phyloP scores from a whole-genome alignment of 2,329 filamentous ascomycete genomes.

The Penicillium sp. region DNA sequence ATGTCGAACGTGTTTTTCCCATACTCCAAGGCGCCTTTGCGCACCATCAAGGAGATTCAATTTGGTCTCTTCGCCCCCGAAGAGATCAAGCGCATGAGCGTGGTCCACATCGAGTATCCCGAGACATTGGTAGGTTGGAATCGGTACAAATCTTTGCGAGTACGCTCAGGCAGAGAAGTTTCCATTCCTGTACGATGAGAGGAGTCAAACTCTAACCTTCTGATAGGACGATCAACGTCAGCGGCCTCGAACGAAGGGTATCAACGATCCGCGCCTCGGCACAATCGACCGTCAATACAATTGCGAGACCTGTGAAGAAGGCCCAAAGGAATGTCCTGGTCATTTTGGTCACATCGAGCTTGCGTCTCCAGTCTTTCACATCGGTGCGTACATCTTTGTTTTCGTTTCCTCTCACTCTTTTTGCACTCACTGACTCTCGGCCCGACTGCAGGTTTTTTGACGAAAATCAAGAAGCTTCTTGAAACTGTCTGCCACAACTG shows the following conservation, averaged over 20 bases:
- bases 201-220: conserved; percentile 19
- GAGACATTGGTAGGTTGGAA: conserved; percentile 73
- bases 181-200: background rate
- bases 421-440: conserved; percentile 25
- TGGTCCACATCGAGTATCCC: conserved; percentile 93
- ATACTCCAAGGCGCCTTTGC: conserved; percentile 91
- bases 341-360: conserved; percentile 99
- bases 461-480: conserved; percentile 98
- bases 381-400: conserved; percentile 47
- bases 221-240: conserved; percentile 77
- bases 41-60: conserved; percentile 98
- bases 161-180: background rate
- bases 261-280: conserved; percentile 93
- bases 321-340: conserved; percentile 91
- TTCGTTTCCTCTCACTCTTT: conserved; percentile 1
- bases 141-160: background rate
- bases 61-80: conserved; percentile 96
- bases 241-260: conserved; percentile 81
- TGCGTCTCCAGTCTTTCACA: conserved; percentile 90
- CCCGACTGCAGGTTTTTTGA: conserved; percentile 73
- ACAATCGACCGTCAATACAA: conserved; percentile 94
- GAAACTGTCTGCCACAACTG: conserved; percentile 99
- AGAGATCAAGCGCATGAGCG: conserved; percentile 99
- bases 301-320: conserved; percentile 93
- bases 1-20: conserved; percentile 93